Evolutionary conservation across 2,329 filamentous ascomycete genomes (phyloP), one percentile per base, ranked within the genome.

Genomic region (Diaporthe aspalathi): DNA sequence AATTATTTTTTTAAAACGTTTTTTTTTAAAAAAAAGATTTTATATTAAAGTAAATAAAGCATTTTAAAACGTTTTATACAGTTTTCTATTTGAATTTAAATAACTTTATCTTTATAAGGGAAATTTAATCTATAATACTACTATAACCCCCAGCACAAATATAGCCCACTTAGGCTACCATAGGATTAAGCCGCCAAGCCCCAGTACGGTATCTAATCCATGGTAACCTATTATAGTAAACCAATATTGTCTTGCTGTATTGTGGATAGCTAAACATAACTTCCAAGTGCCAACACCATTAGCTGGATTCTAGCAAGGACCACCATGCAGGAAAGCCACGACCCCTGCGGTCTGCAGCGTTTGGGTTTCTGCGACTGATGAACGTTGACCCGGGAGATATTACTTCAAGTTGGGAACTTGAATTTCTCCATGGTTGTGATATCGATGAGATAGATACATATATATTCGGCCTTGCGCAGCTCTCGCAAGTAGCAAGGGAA

Each of bases 401-500:
- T n/a, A 29, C 6, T 38, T 11, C 11, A 12, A 7, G 0, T 43
- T 14, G 38, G 35, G 54, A 8, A 20, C 7, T 2, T 29, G 2
- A 29, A 27, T 29, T 4, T 27, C 16, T 29, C 56, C 22, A 27
- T 17, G 27, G 0, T 4, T 12, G 0, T 11, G 8, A 5, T 38
- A n/a, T 22, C 8, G 14, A 12, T 14, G 22, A 14, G 2, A 7
- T 40, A 32, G n/a, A 5, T 38, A 38, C 12, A 45, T 32, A 62
- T 62, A 29, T 29, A 6, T 5, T 16, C 2, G 22, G 2, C 17
- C 7, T 4, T 0, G 14, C 5, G 16, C 16, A 17, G 11, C 38
- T 29, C 16, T n/a, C 4, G 9, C 32, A 14, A 9, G 0, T 11
- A 11, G 3, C 2, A 0, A 38, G n/a, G 4, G 3, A 4, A 20